phyloP scores from a whole-genome alignment of 768 basidiomycete genomes.

The Pholiota conissans region DNA sequence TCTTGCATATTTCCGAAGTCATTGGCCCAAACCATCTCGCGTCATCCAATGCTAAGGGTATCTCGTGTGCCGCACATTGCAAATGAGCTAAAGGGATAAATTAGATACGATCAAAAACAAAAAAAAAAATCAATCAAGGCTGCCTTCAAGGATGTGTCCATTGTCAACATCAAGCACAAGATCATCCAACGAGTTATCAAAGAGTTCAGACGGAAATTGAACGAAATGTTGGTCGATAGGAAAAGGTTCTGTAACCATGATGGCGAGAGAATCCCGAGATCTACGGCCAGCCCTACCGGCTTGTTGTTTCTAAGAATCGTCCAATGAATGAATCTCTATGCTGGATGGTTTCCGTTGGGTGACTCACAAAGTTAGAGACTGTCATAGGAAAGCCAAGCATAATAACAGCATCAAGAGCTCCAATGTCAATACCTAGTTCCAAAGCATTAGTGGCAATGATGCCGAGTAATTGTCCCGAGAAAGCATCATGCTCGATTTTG shows the following conservation, averaged over 20 bases:
- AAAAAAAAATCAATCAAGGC: neutral
- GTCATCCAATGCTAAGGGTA: conserved; percentile 73
- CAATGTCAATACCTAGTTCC: conserved; percentile 91
- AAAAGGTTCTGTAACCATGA: conserved; percentile 67
- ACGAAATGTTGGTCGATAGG: conserved; percentile 79
- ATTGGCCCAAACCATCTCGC: conserved; percentile 69
- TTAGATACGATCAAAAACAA: neutral
- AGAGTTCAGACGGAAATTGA: conserved; percentile 67
- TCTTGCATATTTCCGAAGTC: conserved; percentile 59
- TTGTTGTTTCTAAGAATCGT: conserved; percentile 70
- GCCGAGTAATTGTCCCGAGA: conserved; percentile 79
- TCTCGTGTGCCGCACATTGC: conserved; percentile 86
- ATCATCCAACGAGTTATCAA: conserved; percentile 59
- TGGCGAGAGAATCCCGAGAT: conserved; percentile 73
- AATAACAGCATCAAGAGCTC: conserved; percentile 84
- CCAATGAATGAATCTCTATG: neutral
- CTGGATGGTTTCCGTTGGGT: neutral
- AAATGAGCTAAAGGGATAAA: conserved; percentile 57
- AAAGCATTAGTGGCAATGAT: conserved; percentile 90
- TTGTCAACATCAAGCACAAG: conserved; percentile 74
- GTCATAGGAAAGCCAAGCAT: conserved; percentile 84
- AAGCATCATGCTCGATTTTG: conserved; percentile 83
- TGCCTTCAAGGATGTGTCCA: conserved; percentile 69
- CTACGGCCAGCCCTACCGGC: conserved; percentile 85
- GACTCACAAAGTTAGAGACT: conserved; percentile 76